Conservation (phyloP, 1,284 basidiomycete species). For the Agroathelia rolfsii region DNA sequence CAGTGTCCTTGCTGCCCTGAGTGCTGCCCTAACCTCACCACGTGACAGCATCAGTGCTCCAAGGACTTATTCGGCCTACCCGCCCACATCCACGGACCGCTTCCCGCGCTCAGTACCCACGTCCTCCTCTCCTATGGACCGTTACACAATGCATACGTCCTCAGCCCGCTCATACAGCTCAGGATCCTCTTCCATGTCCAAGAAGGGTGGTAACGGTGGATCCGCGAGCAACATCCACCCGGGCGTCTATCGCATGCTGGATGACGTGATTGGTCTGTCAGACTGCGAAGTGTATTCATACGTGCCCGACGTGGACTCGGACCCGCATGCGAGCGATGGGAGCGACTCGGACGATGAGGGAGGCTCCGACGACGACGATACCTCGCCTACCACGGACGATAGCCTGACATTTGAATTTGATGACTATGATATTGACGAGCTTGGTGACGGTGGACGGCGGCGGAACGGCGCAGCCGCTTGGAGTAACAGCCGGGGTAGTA, state of each 20-base stretch:
- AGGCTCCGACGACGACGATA: conserved; percentile 48
- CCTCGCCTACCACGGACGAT: conserved; percentile 46
- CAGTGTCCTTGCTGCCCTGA: conserved; percentile 70
- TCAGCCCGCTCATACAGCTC: too few species aligned
- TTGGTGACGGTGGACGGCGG: conserved; percentile 26
- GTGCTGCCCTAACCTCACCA: conserved; percentile 65
- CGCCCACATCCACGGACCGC: conserved; percentile 60
- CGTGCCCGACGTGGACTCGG: conserved; percentile 87
- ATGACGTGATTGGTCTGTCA: conserved; percentile 82
- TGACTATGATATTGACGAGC: conserved; percentile 66
- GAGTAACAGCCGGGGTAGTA: conserved; percentile 15
- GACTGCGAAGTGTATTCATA: conserved; percentile 97
- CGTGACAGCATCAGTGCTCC: conserved; percentile 55
- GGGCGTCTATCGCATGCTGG: conserved; percentile 76
- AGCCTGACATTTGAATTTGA: conserved; percentile 68
- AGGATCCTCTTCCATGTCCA: too few species aligned
- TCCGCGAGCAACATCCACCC: conserved; percentile 71
- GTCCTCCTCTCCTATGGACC: conserved; percentile 54
- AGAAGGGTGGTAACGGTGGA: too few species aligned
- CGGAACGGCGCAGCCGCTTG: too few species aligned
- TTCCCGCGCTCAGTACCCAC: conserved; percentile 66
- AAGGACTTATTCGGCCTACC: conserved; percentile 73
- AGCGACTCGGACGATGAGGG: conserved; percentile 64
- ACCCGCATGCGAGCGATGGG: conserved; percentile 84
- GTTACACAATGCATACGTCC: too few species aligned